phyloP scores from a whole-genome alignment of 1,284 basidiomycete genomes.

The Leccinum angustisporum region DNA sequence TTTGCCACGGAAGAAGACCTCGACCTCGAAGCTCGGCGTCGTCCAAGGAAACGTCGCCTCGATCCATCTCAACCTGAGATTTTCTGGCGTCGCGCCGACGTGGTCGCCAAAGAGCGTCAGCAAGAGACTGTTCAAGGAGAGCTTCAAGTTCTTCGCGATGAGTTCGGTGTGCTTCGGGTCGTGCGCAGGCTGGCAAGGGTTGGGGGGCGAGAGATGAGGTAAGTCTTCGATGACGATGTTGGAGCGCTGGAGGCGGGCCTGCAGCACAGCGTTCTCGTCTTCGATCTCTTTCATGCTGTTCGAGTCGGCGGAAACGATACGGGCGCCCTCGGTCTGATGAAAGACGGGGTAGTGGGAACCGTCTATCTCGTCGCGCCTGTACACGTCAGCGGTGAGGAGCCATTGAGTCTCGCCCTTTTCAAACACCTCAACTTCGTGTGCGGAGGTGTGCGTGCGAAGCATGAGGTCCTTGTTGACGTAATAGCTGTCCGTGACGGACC shows the following conservation, averaged over 20 bases:
- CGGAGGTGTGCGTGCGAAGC: constrained; percentile 96
- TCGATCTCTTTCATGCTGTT: constrained; percentile 58
- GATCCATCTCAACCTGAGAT: constrained; percentile 93
- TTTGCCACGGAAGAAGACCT: constrained; percentile 94
- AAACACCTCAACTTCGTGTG: constrained; percentile 96
- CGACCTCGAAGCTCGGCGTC: constrained; percentile 95
- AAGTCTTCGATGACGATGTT: constrained; percentile 88
- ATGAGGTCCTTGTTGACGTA: constrained; percentile 90
- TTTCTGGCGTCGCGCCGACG: constrained; percentile 45
- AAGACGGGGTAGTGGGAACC: constrained; percentile 97
- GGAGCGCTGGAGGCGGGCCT: constrained; percentile 58
- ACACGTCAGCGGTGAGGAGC: constrained; percentile 98
- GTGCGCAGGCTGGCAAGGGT: constrained; percentile 82
- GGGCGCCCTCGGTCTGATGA: constrained; percentile 97
- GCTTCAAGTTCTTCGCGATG: constrained; percentile 85
- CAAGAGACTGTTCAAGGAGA: constrained; percentile 88
- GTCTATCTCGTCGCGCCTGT: constrained; percentile 98
- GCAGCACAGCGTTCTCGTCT: constrained; percentile 65
- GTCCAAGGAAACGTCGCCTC: constrained; percentile 99
- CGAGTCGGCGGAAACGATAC: constrained; percentile 65
- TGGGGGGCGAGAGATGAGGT: constrained; percentile 69
- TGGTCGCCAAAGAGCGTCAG: constrained; percentile 77
- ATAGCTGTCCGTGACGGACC: constrained; percentile 90
- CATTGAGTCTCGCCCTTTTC: constrained; percentile 74
- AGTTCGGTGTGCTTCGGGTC: constrained; percentile 70